Evolutionary conservation across 1,284 basidiomycete species (phyloP), one percentile per base, ranked within the genome.

Genomic region (Cutaneotrichosporon mucoides): DNA sequence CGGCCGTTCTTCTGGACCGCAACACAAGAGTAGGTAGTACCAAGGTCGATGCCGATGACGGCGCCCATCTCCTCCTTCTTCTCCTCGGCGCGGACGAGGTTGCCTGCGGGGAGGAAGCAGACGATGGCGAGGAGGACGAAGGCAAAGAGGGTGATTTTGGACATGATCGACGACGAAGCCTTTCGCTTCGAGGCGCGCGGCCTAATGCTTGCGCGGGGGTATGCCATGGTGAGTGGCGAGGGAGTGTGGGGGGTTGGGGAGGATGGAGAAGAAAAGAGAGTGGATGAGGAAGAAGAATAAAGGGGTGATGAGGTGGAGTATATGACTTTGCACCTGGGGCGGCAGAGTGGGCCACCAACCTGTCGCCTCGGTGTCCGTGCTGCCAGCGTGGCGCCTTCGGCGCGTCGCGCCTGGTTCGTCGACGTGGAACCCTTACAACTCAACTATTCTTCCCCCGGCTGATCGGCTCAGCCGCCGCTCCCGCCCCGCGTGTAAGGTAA

Each of bases 1-100:
- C 89, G 89, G 69, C 92, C 93, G 63, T 88, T 88, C 61, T 88
- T 88, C 80, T 93, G 90, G 58, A 97, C 90, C 46, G 79, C 82
- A 55, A 82, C 81, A 76, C 81, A 82, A 65, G 81, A 82, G 72
- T 82, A 83, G 50, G 83, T 84, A n/a, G 82, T 84, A 74, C 82
- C 82, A 58, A 58, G 40, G 42, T 57, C 55, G 15, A 57, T 57
- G 46, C 49, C 49, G 41, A 56, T 56, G 69, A 97, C 93, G 48
- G 89, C 88, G 63, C 93, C 93, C 79, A 91, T 93, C 69, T 92
- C 87, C 49, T 76, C 72, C 55, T 78, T 72, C 43, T 71, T 71
- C 55, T 77, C 76, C 58, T 72, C 66, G 36, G 73, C 76, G 52
- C 64, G 65, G 36, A 72, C 73, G 45, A 67, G 57, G 59, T 57